Evolutionary conservation across 352 stramenopile genomes (phyloP), one percentile per base, ranked within the genome.

Genomic region (Phytophthora tentaculata): DNA sequence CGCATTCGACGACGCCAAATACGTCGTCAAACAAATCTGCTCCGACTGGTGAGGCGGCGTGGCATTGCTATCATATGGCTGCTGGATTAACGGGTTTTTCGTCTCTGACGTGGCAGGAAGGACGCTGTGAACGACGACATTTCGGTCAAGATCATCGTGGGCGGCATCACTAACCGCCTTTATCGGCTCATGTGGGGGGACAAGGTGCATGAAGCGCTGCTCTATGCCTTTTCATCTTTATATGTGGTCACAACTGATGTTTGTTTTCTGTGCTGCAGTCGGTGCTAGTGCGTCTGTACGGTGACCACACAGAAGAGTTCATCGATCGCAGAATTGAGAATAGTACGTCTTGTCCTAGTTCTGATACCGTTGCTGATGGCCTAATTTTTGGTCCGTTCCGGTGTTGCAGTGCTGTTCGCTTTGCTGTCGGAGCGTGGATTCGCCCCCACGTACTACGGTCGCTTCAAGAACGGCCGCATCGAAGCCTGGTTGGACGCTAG

Each of bases 151-250:
- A 92, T 94, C 70, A 90, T 95, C 50, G 82, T 83, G 47, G 94
- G 94, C 45, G 94, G 94, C 47, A 98, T 98, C 76, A 98, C 94
- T 14, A 98, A 98, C 68, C 83, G 89, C 59, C 85, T 98, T 22
- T 98, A 96, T 79, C 88, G 89, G 20, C 77, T 98, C 56, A 74
- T 79, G 22, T 94, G 79, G 74, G 52, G 77, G 19, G 84, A 89
- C 52, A 74, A 88, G 69, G 79, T 86, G 58, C 56, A 67, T 54
- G 7, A 35, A 57, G 17, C 16, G 12, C 5, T 14, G 22, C 0
- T 19, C 9, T 17, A 17, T 51, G 5, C 43, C 13, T 7, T 17
- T 53, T 4, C 4, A 13, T 23, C 7, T 23, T 24, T 48, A n/a
- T n/a, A n/a, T n/a, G n/a, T n/a, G n/a, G n/a, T n/a, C n/a, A n/a